phyloP scores from a whole-genome alignment of 805 yeast species.

The Candida golubevii region DNA sequence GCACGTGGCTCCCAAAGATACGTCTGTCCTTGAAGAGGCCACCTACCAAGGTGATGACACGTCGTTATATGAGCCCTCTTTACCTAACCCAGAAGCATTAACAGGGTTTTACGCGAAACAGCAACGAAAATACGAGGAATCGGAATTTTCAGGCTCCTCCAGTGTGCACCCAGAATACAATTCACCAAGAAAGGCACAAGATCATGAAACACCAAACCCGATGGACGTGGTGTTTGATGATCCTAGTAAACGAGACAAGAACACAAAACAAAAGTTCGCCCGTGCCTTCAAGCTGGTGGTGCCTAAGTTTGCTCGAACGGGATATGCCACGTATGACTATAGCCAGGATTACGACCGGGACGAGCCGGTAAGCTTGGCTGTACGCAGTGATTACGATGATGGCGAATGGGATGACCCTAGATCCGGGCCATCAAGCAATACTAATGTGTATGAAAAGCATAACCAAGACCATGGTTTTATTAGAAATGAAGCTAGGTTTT shows the following conservation, averaged over 20 bases:
- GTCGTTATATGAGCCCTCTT: constrained; percentile 9
- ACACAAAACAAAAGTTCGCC: constrained; percentile 21
- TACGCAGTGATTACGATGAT: not conserved
- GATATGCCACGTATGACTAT: constrained; percentile 34
- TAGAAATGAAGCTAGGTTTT: too few species aligned
- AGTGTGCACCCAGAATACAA: constrained; percentile 37
- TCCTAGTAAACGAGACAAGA: constrained; percentile 16
- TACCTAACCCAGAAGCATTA: constrained; percentile 7
- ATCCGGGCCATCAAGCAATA: too few species aligned
- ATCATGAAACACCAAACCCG: constrained; percentile 36
- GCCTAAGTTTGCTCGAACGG: constrained; percentile 27
- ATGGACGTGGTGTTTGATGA: constrained; percentile 38
- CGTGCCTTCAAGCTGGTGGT: constrained; percentile 24
- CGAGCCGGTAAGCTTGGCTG: constrained; percentile 1
- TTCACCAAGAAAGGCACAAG: constrained; percentile 26
- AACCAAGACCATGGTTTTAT: too few species aligned
- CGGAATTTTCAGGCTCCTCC: constrained; percentile 26
- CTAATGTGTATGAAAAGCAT: too few species aligned
- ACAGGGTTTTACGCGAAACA: constrained; percentile 37
- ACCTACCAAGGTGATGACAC: constrained; percentile 2
- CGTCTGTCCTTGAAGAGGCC: not conserved
- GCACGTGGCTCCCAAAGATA: not conserved
- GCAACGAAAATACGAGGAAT: constrained; percentile 29
- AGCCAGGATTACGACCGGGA: constrained; percentile 20
- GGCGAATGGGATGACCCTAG: not conserved